Base-by-base conservation (phyloP, 2,329 filamentous ascomycete genomes). In the Fusarium tricinctum region DNA sequence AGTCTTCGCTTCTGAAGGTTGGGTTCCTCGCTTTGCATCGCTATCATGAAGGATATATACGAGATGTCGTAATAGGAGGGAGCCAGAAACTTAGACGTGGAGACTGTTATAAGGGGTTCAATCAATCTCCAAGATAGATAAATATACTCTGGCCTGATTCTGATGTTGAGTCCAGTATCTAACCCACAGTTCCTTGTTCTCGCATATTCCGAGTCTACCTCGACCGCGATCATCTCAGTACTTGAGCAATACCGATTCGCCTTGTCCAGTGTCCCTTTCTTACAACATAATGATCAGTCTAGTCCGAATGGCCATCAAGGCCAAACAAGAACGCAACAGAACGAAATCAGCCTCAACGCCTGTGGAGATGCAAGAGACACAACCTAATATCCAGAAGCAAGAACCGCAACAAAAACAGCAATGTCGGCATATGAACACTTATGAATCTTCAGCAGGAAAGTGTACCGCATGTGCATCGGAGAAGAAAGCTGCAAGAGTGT, bases 401-500 rank as follows among this genome's bases (percentile, higher is more conserved):
- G 61, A 59, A 28, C 35, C n/a, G 17, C 35, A 38, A 39, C 44
- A 63, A 33, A 62, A 65, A 42, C 23, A 48, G 22, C 47, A 60
- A 46, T 77, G 75, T 26, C 45, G 39, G 15, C 75, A 78, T 44
- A 69, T 65, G 35, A 58, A 58, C 13, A 60, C 46, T 8, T 51
- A 52, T 22, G 66, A 46, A 5, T 59, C 66, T 19, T 62, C 69
- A 8, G 39, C 48, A 6, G 47, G 38, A 10, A 58, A 67, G 33
- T 82, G 79, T 42, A 45, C 44, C 14, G 59, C 69, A 4, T 81
- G 78, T 62, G 76, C 75, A 38, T 74, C 74, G 10, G 80, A 80
- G 32, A 76, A 77, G 48, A 74, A 72, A 22, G 74, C 73, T 10
- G 74, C 76, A 8, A 70, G 72, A 10, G 77, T 67, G 13, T 83